Evolutionary conservation across 352 stramenopile genomes (phyloP), one percentile per base, ranked within the genome.

Genomic region (Vaucheria bursata): DNA sequence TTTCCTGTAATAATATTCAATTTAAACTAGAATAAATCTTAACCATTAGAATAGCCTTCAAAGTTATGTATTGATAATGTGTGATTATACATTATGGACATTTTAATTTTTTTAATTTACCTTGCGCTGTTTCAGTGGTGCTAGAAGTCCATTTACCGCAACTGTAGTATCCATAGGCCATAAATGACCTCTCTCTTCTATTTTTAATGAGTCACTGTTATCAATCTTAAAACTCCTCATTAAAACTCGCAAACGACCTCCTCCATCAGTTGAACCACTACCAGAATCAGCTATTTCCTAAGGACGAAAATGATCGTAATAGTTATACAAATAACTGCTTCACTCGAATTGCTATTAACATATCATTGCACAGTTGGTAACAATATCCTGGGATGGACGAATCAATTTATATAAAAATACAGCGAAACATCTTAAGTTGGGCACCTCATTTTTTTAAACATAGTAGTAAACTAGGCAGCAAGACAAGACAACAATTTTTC

Each of bases 51-150:
- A 69, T 69, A 12, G 4, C 4, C 31, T 4, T 45, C 4, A 69
- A 45, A 69, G 31, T 12, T 69, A 69, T 69, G 5, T 12, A 18
- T 69, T 12, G 35, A 69, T 50, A 50, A 12, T 12, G 5, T 12
- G 35, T 50, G 12, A 18, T 69, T 50, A 12, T 50, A 69, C n/a
- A 69, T 50, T 5, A 69, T 69, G 12, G 59, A 12, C 4, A 18
- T 50, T 5, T 12, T 5, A 12, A 69, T 12, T 50, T 5, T 18
- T 50, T 12, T 5, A n/a, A 52, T 49, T 4, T 33, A 77, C 71
- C 71, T 74, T 80, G 31, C 77, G 77, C 49, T 82, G 77, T 53
- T 79, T 79, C 37, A 82, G 69, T 38, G 77, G 71, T 64, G 75
- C 70, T 32, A 53, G 69, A 1, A 2, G 29, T 8, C 49, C 34